Base-by-base conservation (phyloP, 768 basidiomycete genomes). In the Sarcomyxa edulis region DNA sequence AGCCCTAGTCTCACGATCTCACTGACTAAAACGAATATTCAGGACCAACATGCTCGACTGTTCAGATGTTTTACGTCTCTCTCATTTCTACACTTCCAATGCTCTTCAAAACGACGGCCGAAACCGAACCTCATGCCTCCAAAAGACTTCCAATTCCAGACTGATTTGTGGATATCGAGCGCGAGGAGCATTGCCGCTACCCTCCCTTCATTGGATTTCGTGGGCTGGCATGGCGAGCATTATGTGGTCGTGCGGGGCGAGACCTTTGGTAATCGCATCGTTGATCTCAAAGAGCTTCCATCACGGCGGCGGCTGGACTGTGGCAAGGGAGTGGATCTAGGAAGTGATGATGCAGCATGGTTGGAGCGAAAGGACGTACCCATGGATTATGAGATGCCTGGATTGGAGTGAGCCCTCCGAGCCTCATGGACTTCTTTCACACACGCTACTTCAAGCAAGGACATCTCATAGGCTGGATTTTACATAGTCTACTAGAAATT, bases 151-250 rank as follows among this genome's bases (percentile, higher is more conserved):
- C 66, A 65, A 43, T 49, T 74, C 14, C 74, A 81, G 50, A 78
- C 76, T 4, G 75, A 76, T 18, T 35, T 68, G 14, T 81, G 79
- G 78, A 59, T 64, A 25, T 62, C 67, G 21, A 65, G 59, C 38
- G 76, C 72, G 32, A 61, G 71, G 20, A 64, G 62, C 45, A 67
- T 83, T 37, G 78, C 79, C 1, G 53, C 57, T 3, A 53, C 56
- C 19, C 47, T 82, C 1, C 73, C 71, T 4, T 67, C 68, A 18
- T 50, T 83, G 21, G 81, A 83, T 56, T 83, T 81, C 45, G 54
- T 83, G 2, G 81, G 81, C n/a, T 83, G 79, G 80, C 76, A 83
- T 54, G 76, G 78, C 26, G 81, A 81, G 59, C 77, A 81, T 53
- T 81, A 77, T 49, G 79, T 78, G 41, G 73, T 82, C 38, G 74